These are phyloP conservation scores for Trichosporon coremiiforme DNA, from an alignment of 1,284 basidiomycete species.

Conservation along the genomic window DNA sequence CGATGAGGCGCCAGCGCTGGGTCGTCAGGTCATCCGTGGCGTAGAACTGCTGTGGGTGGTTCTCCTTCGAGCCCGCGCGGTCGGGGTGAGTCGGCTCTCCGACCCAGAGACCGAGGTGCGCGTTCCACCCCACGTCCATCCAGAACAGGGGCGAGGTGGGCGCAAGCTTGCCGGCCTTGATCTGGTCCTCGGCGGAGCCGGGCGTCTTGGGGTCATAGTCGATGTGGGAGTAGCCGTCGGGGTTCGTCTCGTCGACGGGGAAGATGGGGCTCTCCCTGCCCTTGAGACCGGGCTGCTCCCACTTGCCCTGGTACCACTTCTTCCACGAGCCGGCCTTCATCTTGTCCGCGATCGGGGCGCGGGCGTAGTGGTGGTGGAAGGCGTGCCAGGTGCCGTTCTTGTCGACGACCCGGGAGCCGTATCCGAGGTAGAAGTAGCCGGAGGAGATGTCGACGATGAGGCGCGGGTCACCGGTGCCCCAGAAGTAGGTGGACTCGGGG, in stretches of 20 bases:
- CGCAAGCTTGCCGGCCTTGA: constrained; percentile 9
- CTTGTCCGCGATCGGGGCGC: constrained; percentile 21
- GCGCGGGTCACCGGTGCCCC: constrained; percentile 25
- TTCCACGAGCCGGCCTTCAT: constrained; percentile 20
- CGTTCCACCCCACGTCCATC: constrained; percentile 24
- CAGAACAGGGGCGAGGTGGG: constrained; percentile 22
- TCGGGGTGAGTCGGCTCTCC: constrained; percentile 20
- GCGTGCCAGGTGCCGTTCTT: constrained; percentile 23
- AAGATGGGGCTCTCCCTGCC: constrained; percentile 11
- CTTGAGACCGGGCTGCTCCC: constrained; percentile 20
- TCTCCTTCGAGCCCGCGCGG: not conserved
- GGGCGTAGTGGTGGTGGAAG: constrained; percentile 24
- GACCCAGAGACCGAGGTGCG: constrained; percentile 22
- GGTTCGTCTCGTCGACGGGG: not conserved
- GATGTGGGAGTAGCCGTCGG: constrained; percentile 1
- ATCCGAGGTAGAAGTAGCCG: constrained; percentile 24
- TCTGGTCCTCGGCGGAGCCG: constrained; percentile 15
- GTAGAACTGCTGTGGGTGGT: constrained; percentile 20
- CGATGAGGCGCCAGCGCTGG: constrained; percentile 62
- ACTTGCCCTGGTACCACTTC: constrained; percentile 22
- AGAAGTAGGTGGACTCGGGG: constrained; percentile 20
- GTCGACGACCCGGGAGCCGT: constrained; percentile 22
- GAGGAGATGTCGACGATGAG: constrained; percentile 21
- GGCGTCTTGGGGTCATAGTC: constrained; percentile 22
- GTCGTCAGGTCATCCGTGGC: constrained; percentile 23